Percentiles rank a stretch among this genome's conserved stretches.
Conservation (phyloP, 2,329 filamentous ascomycete species). For the Diaporthe velutina region DNA sequence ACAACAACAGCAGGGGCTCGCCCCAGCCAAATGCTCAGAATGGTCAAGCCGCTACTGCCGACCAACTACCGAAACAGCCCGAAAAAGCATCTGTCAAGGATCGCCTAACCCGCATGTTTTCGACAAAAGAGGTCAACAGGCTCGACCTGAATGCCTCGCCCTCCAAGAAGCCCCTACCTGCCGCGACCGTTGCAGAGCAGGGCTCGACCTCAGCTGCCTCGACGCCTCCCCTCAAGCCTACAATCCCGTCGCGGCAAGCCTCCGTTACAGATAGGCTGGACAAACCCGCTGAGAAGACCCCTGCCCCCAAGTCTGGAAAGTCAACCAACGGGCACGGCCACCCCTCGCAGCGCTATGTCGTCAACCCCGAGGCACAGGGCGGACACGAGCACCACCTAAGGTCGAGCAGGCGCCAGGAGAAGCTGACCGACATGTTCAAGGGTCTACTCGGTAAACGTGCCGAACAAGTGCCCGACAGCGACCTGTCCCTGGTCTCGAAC, state of each 20-base stretch:
- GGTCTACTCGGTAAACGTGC: conserved; percentile 88
- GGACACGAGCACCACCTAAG: conserved; percentile 90
- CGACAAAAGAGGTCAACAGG: conserved; percentile 64
- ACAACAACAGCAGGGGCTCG: conserved; percentile 52
- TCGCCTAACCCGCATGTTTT: conserved; percentile 75
- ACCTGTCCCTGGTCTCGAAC: conserved; percentile 91
- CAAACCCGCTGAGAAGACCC: conserved; percentile 50
- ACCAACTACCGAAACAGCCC: conserved; percentile 53
- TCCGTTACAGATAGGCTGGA: conserved; percentile 53
- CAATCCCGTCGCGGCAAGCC: conserved; percentile 55
- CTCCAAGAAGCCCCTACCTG: conserved; percentile 36
- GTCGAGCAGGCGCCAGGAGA: conserved; percentile 92
- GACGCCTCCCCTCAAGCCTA: conserved; percentile 47
- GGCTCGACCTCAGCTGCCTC: conserved; percentile 44
- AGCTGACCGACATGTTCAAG: conserved; percentile 91
- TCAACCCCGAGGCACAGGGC: conserved; percentile 68
- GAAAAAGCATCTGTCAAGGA: conserved; percentile 75
- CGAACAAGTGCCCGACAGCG: conserved; percentile 79
- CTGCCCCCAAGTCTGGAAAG: conserved; percentile 52
- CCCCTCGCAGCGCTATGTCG: conserved; percentile 62
- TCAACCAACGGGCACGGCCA: conserved; percentile 49
- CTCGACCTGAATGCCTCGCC: conserved; percentile 41
- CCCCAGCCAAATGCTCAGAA: conserved; percentile 57
- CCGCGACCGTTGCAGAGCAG: conserved; percentile 27
- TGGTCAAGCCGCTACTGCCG: conserved; percentile 47